phyloP scores from a whole-genome alignment of 805 yeast species.

The Hanseniaspora mollemarum region DNA sequence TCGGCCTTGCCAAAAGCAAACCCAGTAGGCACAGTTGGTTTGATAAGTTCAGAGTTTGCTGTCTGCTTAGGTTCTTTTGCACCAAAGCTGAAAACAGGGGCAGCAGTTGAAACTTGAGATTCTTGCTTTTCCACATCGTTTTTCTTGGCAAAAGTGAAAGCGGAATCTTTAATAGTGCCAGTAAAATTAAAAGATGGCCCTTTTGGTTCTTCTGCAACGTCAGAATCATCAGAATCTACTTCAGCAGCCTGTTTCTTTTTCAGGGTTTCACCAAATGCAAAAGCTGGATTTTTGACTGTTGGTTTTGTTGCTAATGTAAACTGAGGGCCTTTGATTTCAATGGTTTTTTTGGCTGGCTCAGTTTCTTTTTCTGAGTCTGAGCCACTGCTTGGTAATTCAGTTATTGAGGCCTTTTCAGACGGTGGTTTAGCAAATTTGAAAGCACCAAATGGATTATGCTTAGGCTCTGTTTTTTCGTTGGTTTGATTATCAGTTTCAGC shows the following conservation, averaged over 20 bases:
- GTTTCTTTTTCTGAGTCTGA: conserved; percentile 28
- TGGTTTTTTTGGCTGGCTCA: conserved; percentile 47
- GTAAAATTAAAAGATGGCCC: conserved; percentile 35
- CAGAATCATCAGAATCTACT: conserved; percentile 27
- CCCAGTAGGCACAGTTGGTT: conserved; percentile 15
- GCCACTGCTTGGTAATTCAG: conserved; percentile 26
- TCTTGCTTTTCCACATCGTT: neutral
- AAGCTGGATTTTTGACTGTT: conserved; percentile 40
- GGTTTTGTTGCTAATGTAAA: conserved; percentile 43
- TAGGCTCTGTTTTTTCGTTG: neutral
- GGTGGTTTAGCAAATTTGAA: conserved; percentile 22
- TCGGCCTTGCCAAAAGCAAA: conserved; percentile 23
- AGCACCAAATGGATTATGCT: conserved; percentile 2
- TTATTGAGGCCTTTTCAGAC: conserved; percentile 31
- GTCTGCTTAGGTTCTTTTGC: neutral
- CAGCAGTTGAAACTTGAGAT: neutral
- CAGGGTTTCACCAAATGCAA: conserved; percentile 33
- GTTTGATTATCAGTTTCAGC: conserved; percentile 15
- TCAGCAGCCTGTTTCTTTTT: conserved; percentile 20
- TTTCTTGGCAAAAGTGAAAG: conserved; percentile 27
- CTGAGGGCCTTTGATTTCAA: conserved; percentile 62
- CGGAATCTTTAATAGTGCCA: conserved; percentile 28
- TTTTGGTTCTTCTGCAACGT: conserved; percentile 27
- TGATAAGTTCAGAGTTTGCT: neutral
- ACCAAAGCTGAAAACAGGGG: neutral